Evolutionary conservation across 2,329 filamentous ascomycete species (phyloP), one percentile per base, ranked within the genome.

Genomic region (Colletotrichum magnum): DNA sequence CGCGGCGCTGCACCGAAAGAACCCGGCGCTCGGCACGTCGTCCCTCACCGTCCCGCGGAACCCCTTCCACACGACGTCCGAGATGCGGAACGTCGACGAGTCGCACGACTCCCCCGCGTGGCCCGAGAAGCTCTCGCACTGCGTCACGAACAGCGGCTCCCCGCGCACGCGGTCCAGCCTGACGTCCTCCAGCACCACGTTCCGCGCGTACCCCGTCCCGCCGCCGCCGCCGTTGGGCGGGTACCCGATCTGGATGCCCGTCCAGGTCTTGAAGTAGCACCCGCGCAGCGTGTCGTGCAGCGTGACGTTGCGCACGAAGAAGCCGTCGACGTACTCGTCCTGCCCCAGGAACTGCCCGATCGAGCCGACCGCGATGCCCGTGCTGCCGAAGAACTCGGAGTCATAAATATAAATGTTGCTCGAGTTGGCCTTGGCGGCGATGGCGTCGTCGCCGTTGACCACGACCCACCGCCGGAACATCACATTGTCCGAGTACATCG

Each of bases 201-300:
- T 76, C 26, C 71, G 64, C 4, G 77, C 78, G 51, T 72, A 81
- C 10, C 87, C 87, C 0, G 84, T 73, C 3, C 88, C 88, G 16
- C 86, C 88, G 12, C 87, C 87, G 2, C 87, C 88, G 16, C 88
- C 87, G 71, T 90, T 90, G 1, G 87, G 87, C 1, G 86, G 86
- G 58, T 83, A 85, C 18, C 86, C 84, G 32, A 80, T 80, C 43
- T 81, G 80, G 10, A 84, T 76, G 18, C 85, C 86, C 0, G 86
- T 87, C 88, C 88, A 90, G 0, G 87, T 89, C 78, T 90, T 90
- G 68, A 89, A 75, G 71, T 88, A 87, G n/a, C 80, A 81, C 1
- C 80, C 84, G 69, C 87, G 83, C 1, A 81, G 73, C 4, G 84
- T 87, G 66, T 85, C 80, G 56, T 80, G 72, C 59, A 83, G 82